Evolutionary conservation across 2,329 filamentous ascomycete species (phyloP).

Genomic region (Microdochium trichocladiopsis): DNA sequence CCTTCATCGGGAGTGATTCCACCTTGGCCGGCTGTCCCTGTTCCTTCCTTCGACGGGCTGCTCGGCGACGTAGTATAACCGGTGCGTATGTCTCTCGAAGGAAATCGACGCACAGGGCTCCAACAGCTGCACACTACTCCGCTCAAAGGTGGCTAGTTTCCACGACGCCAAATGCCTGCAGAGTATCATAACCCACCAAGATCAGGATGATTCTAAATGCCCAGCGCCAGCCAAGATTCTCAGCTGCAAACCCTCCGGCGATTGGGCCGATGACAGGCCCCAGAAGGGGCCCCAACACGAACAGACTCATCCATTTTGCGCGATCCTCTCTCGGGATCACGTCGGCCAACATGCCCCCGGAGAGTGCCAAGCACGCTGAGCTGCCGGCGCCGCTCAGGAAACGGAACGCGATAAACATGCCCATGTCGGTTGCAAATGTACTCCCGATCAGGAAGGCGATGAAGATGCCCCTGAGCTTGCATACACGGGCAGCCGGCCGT

Average conservation of each 20-base stretch:
- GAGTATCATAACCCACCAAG: neutral
- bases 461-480: neutral
- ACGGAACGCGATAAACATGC: neutral
- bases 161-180: neutral
- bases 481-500: conserved; percentile 2
- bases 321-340: neutral
- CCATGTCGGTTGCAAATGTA: neutral
- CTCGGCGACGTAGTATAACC: neutral
- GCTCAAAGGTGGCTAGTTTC: neutral
- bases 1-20: neutral
- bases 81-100: neutral
- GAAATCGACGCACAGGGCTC: neutral
- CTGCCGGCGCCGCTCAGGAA: neutral
- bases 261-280: neutral
- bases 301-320: neutral
- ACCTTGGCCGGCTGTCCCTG: too few species aligned
- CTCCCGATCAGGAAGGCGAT: neutral
- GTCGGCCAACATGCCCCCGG: neutral
- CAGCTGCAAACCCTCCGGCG: neutral
- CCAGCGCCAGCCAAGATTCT: neutral
- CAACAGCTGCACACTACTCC: neutral
- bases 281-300: neutral
- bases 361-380: neutral
- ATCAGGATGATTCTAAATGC: neutral
- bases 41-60: neutral